Evolutionary conservation across 768 basidiomycete species (phyloP), one percentile per base, ranked within the genome.

Genomic region (Stropharia rugosoannulata): DNA sequence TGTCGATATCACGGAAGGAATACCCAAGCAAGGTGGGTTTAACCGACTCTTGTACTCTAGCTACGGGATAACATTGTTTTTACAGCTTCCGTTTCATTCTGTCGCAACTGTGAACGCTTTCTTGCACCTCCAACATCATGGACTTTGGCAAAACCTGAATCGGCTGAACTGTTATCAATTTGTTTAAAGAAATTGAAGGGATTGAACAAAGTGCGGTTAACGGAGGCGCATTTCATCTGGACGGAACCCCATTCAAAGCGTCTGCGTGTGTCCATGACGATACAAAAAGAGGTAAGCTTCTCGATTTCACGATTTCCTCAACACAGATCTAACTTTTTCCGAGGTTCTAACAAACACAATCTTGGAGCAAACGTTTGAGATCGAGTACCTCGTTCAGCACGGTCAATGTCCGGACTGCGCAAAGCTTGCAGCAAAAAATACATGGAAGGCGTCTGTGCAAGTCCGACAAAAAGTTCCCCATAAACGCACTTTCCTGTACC

Each of bases 221-320:
- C 97, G n/a, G 96, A 98, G 59, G 97, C 97, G 2, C 92, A 94
- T 60, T 98, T 98, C 70, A 93, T 98, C 65, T 99, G 97, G 97
- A 99, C 97, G 18, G 97, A 99, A 67, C 97, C 97, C 2, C 96
- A 99, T 73, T 95, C 92, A 38, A 95, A 95, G 67, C 83, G 97
- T 37, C 70, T 98, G 59, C 83, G 93, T 45, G 86, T 99, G 53
- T 96, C 96, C 51, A 75, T 99, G 64, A 97, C 96, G 0, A 95
- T 99, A 59, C 97, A 99, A 75, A 99, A 99, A 77, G 97, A 98
- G 81, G 94, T 94, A 44, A 12, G 13, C 29, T 32, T 32, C 6
- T 18, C 10, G 13, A 39, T 22, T 50, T 7, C 0, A 4, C 27
- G 9, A 27, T 25, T 12, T 35, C 15, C 35, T 6, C 11, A 48